Evolutionary conservation across 148 eudicot genomes (phyloP).

Genomic region (Amaranthus palmeri): DNA sequence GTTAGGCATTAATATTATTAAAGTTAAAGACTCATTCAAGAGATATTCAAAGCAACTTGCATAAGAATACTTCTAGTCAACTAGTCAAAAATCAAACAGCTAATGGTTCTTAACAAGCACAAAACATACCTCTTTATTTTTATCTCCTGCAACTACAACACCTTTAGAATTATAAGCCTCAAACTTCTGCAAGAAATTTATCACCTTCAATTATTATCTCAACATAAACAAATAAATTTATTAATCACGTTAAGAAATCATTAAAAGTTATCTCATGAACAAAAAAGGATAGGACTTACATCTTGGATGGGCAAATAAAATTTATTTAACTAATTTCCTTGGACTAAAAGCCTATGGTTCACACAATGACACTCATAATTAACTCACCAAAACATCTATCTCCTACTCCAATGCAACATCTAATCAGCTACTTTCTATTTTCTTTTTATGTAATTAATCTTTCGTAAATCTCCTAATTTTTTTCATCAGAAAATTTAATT

Average conservation of each 20-base stretch:
- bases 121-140: conserved; percentile 71
- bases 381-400: too few species aligned
- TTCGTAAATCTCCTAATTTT: too few species aligned
- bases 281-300: too few species aligned
- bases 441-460: too few species aligned
- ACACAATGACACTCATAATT: too few species aligned
- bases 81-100: background rate
- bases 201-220: background rate
- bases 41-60: background rate
- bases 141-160: conserved; percentile 80
- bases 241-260: background rate
- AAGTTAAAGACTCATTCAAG: background rate
- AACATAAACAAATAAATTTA: background rate
- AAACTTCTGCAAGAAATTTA: conserved; percentile 57
- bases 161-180: conserved; percentile 90
- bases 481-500: too few species aligned
- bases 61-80: background rate
- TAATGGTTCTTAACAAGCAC: background rate
- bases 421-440: too few species aligned
- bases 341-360: too few species aligned
- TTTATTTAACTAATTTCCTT: too few species aligned
- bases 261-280: background rate
- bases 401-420: too few species aligned
- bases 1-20: too few species aligned
- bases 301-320: too few species aligned